These are phyloP conservation scores for Selaginella moellendorffii DNA, from an alignment of 75 land plant species.

Conservation along the genomic window DNA sequence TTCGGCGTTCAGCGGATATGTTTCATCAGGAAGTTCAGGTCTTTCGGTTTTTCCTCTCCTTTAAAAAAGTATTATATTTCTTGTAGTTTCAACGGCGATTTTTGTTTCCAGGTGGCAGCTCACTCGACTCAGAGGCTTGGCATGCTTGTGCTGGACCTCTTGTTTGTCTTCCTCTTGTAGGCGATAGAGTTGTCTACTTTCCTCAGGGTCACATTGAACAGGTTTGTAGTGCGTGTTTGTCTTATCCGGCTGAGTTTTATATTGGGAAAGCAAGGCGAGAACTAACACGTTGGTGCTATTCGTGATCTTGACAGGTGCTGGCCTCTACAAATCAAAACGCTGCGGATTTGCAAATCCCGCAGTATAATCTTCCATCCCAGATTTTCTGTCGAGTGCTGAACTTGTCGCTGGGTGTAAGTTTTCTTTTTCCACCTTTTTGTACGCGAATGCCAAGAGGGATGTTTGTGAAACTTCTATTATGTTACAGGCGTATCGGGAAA, in stretches of 20 bases:
- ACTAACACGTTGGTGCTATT: background rate
- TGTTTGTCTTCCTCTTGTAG: conserved; percentile 2
- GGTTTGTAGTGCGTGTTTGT: conserved; percentile 31
- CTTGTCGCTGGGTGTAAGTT: conserved; percentile 49
- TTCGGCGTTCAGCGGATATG: background rate
- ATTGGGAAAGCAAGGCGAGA: too few relatives aligned
- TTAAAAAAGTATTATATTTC: background rate
- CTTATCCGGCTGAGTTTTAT: too few relatives aligned
- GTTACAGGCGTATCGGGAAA: conserved; percentile 6
- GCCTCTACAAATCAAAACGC: background rate
- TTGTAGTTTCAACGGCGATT: background rate
- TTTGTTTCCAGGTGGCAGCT: background rate
- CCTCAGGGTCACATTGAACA: conserved; percentile 74
- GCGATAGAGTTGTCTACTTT: conserved; percentile 21
- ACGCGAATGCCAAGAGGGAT: background rate
- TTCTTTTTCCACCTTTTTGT: background rate
- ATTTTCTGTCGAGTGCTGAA: conserved; percentile 62
- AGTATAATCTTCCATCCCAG: conserved; percentile 49
- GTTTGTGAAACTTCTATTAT: too few relatives aligned
- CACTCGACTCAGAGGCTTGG: conserved; percentile 7
- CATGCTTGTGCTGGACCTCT: conserved; percentile 10
- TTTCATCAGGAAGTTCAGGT: background rate
- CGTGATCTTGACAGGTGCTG: background rate
- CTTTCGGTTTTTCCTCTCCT: background rate
- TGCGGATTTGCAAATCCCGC: conserved; percentile 17